Conservation (phyloP, 1,139 yeast species). For the Candida anutae region DNA sequence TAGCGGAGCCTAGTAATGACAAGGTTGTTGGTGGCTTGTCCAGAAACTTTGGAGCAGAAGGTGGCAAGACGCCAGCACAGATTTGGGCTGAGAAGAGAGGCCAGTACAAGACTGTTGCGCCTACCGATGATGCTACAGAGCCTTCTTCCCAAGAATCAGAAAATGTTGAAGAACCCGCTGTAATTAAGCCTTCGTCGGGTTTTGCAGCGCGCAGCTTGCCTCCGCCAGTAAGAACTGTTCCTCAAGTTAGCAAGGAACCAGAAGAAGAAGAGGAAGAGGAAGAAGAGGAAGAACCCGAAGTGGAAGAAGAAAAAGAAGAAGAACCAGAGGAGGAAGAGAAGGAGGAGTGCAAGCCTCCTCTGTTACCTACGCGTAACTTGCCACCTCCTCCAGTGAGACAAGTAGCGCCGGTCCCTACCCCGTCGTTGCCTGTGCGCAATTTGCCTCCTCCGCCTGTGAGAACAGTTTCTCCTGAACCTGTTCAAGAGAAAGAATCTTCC, state of each 20-base stretch:
- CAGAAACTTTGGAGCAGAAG: slow-evolving; percentile 61
- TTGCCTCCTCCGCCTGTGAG: slow-evolving; percentile 12
- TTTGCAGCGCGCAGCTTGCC: slow-evolving; percentile 2
- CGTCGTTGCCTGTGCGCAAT: slow-evolving; percentile 19
- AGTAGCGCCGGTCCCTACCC: slow-evolving; percentile 5
- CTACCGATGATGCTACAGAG: slow-evolving; percentile 10
- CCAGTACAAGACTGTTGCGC: slow-evolving; percentile 40
- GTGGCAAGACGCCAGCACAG: slow-evolving; percentile 92
- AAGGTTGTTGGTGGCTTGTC: slow-evolving; percentile 57
- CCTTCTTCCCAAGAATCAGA: slow-evolving; percentile 6
- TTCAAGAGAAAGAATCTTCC: slow-evolving; percentile 9
- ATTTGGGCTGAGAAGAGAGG: slow-evolving; percentile 92
- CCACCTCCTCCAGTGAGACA: slow-evolving; percentile 10
- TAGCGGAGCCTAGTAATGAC: slow-evolving; percentile 22
- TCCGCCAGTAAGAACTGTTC: slow-evolving; percentile 13
- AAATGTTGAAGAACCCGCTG: slow-evolving; percentile 13
- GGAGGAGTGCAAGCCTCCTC: slow-evolving; percentile 7
- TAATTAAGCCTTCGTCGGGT: slow-evolving; percentile 17
- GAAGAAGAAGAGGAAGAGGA: slow-evolving; percentile 10
- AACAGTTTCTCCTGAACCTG: slow-evolving; percentile 7
- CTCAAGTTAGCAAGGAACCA: slow-evolving; percentile 16
- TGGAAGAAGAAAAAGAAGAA: slow-evolving; percentile 12
- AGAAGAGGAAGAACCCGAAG: slow-evolving; percentile 11
- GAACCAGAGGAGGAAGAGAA: slow-evolving; percentile 17
- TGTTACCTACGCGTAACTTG: slow-evolving; percentile 15